Percentiles rank a stretch among this genome's conserved stretches.
Conservation (phyloP, 2,329 filamentous ascomycete genomes). For the Ciborinia camelliae region DNA sequence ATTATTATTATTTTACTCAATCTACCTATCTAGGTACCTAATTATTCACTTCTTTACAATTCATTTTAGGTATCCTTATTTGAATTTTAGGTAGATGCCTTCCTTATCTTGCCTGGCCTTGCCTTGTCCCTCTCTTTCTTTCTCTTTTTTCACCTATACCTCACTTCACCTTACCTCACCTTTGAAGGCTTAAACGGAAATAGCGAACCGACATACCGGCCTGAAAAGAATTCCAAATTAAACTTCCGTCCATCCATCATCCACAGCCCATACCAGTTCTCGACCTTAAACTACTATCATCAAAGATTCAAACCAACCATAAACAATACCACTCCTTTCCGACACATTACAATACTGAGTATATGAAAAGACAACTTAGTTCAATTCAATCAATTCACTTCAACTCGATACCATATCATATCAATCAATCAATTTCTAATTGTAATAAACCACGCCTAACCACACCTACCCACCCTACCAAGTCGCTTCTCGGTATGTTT, state of each 20-base stretch:
- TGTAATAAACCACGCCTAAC: background rate
- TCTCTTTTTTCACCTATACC: background rate
- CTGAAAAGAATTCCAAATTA: constrained; percentile 10
- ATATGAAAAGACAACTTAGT: background rate
- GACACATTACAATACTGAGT: background rate
- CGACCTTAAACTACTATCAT: constrained; percentile 1
- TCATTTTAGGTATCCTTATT: too few species aligned
- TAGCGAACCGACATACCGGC: constrained; percentile 11
- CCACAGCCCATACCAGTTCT: too few species aligned
- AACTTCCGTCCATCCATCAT: background rate
- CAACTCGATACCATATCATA: background rate
- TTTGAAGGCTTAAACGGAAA: constrained; percentile 12
- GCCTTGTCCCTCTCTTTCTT: background rate
- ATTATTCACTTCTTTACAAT: too few species aligned
- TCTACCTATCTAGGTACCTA: too few species aligned
- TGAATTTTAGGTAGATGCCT: too few species aligned
- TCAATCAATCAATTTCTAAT: constrained; percentile 2
- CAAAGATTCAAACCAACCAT: background rate
- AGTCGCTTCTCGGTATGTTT: constrained; percentile 8
- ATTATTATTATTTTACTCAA: too few species aligned
- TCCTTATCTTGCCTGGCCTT: too few species aligned
- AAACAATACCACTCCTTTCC: constrained; percentile 12
- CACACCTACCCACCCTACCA: too few species aligned
- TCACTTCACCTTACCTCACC: too few species aligned
- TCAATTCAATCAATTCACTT: background rate